phyloP scores from a whole-genome alignment of 495 filamentous ascomycete species.

The Trichoderma orchidacearum region DNA sequence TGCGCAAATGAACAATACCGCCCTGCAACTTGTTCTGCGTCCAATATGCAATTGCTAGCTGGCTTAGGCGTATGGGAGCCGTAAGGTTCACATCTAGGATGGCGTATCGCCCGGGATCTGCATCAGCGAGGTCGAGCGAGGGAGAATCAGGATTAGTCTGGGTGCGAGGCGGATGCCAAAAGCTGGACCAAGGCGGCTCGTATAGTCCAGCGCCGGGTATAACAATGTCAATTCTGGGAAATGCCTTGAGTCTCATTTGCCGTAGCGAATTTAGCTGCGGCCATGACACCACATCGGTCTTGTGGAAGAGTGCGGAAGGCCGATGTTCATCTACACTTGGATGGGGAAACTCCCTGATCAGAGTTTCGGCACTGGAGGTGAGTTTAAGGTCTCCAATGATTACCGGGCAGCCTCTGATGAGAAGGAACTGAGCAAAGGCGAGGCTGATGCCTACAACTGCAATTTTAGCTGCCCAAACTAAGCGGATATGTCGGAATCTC shows the following conservation, averaged over 20 bases:
- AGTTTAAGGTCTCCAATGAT: conserved; percentile 49
- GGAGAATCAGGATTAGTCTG: conserved; percentile 28
- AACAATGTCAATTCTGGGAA: conserved; percentile 49
- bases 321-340: not conserved
- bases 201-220: conserved; percentile 55
- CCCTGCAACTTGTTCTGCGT: conserved; percentile 15
- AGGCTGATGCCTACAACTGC: conserved; percentile 33
- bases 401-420: conserved; percentile 48
- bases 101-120: conserved; percentile 31
- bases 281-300: conserved; percentile 54
- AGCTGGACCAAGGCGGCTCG: conserved; percentile 53
- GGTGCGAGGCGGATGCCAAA: conserved; percentile 47
- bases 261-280: conserved; percentile 44
- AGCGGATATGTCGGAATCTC: not conserved
- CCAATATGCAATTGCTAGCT: conserved; percentile 50
- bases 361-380: conserved; percentile 45
- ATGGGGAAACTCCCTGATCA: conserved; percentile 33
- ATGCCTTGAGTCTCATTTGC: conserved; percentile 33
- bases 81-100: conserved; percentile 53
- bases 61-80: conserved; percentile 53
- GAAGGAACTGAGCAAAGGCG: conserved; percentile 42
- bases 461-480: not conserved
- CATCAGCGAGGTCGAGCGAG: conserved; percentile 5
- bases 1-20: conserved; percentile 42
- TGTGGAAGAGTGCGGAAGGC: conserved; percentile 37